Evolutionary conservation across 768 basidiomycete genomes (phyloP).

Genomic region (Rhodotorula kratochvilovae): DNA sequence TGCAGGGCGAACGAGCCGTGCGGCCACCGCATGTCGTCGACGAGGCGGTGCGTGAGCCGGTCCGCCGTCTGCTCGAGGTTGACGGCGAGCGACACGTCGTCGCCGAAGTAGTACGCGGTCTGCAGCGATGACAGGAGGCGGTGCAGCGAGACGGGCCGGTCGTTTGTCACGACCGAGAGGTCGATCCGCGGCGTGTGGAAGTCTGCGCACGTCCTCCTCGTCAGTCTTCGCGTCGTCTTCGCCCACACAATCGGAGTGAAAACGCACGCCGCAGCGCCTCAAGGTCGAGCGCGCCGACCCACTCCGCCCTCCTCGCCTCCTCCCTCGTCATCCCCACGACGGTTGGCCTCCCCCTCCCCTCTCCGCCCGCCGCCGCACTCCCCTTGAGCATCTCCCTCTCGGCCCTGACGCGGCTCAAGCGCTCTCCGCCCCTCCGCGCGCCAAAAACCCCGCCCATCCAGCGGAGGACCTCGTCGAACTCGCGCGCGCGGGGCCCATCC

Average conservation of each 20-base stretch:
- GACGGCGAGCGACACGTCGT: conserved; percentile 60
- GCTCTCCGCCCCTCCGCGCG: background rate
- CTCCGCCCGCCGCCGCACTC: background rate
- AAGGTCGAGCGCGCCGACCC: conserved; percentile 61
- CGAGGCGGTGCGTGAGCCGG: conserved; percentile 56
- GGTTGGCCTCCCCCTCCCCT: conserved; percentile 7
- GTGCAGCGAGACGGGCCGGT: conserved; percentile 64
- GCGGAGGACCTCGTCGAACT: conserved; percentile 32
- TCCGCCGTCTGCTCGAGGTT: conserved; percentile 75
- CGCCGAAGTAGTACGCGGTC: conserved; percentile 63
- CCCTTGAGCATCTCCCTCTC: conserved; percentile 22
- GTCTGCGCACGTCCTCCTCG: conserved; percentile 51
- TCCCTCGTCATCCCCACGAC: conserved; percentile 34
- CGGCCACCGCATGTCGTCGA: conserved; percentile 58
- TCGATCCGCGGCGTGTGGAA: conserved; percentile 70
- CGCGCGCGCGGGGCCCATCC: conserved; percentile 25
- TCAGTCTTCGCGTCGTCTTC: background rate
- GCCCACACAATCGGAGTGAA: conserved; percentile 7
- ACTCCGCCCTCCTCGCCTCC: conserved; percentile 57
- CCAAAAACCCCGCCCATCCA: conserved; percentile 32
- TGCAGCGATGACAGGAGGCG: conserved; percentile 64
- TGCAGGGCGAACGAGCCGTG: conserved; percentile 61
- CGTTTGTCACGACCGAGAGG: conserved; percentile 69
- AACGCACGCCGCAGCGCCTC: conserved; percentile 59
- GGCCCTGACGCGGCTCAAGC: conserved; percentile 10